These are phyloP conservation scores for Bigelowiella natans DNA, from an alignment of 78 protist species.

Conservation along the genomic window DNA sequence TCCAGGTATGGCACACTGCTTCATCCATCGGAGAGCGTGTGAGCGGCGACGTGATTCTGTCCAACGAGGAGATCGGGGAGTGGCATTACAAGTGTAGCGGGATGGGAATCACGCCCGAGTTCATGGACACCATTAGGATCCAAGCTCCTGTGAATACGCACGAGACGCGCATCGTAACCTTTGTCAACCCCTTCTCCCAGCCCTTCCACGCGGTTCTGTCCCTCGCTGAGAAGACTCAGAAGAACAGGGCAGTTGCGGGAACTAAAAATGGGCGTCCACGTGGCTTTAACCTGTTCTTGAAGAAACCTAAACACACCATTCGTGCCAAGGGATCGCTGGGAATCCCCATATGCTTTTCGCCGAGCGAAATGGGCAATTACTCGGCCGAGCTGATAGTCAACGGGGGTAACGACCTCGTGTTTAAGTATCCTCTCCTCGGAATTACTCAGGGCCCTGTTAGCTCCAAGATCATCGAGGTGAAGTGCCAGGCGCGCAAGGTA, in stretches of 20 bases:
- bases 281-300: no score
- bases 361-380: neutral
- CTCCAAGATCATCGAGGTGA: no score
- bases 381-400: neutral
- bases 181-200: neutral
- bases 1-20: neutral
- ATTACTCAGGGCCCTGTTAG: no score
- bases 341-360: neutral
- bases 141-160: neutral
- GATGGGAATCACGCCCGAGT: neutral
- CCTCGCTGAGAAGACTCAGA: neutral
- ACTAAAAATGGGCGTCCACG: no score
- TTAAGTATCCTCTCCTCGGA: no score
- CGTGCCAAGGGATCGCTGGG: neutral
- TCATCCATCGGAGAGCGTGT: neutral
- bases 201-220: neutral
- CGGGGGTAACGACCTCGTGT: no score
- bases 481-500: no score
- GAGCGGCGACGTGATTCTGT: neutral
- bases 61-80: neutral
- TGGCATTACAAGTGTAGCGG: neutral
- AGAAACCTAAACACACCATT: no score
- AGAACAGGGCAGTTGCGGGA: neutral
- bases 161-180: neutral
- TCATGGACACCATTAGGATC: neutral